Conservation (phyloP, 192 early-diverging fungal species). For the Backusella westeae region DNA sequence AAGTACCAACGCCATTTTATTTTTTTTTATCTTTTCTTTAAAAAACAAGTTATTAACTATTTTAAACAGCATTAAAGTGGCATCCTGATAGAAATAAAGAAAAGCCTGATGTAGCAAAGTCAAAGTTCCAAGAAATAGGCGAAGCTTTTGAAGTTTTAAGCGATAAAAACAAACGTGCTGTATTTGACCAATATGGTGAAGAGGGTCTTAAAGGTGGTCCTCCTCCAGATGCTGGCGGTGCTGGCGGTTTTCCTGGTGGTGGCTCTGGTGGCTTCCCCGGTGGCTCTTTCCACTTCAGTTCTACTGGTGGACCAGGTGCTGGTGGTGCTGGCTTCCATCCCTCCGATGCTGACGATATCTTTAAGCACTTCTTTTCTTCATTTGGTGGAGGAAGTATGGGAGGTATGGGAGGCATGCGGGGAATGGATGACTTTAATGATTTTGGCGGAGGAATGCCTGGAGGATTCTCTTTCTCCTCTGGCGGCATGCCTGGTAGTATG, state of each 20-base stretch:
- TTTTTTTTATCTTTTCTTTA: neutral
- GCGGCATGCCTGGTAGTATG: neutral
- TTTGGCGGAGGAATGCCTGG: slow-evolving; percentile 37
- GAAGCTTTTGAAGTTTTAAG: slow-evolving; percentile 96
- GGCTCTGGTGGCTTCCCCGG: slow-evolving; percentile 54
- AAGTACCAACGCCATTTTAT: neutral
- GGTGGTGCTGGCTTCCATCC: slow-evolving; percentile 72
- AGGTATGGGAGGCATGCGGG: slow-evolving; percentile 32
- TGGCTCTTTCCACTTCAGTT: slow-evolving; percentile 23
- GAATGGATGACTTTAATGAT: neutral
- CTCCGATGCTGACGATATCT: slow-evolving; percentile 87
- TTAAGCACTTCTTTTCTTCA: slow-evolving; percentile 79
- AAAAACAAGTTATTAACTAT: neutral
- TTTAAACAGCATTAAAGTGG: slow-evolving; percentile 62
- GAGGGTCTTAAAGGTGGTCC: slow-evolving; percentile 85
- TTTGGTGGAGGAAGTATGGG: slow-evolving; percentile 42
- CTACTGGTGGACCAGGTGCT: slow-evolving; percentile 27
- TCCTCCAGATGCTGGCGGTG: slow-evolving; percentile 52
- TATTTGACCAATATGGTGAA: slow-evolving; percentile 96
- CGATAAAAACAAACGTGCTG: slow-evolving; percentile 88
- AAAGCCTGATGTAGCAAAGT: slow-evolving; percentile 63
- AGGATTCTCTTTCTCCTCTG: slow-evolving; percentile 18
- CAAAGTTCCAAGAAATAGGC: slow-evolving; percentile 95
- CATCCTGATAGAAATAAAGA: slow-evolving; percentile 31
- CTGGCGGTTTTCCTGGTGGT: slow-evolving; percentile 51